phyloP scores from a whole-genome alignment of 495 filamentous ascomycete genomes.

The Penicillium angulare region DNA sequence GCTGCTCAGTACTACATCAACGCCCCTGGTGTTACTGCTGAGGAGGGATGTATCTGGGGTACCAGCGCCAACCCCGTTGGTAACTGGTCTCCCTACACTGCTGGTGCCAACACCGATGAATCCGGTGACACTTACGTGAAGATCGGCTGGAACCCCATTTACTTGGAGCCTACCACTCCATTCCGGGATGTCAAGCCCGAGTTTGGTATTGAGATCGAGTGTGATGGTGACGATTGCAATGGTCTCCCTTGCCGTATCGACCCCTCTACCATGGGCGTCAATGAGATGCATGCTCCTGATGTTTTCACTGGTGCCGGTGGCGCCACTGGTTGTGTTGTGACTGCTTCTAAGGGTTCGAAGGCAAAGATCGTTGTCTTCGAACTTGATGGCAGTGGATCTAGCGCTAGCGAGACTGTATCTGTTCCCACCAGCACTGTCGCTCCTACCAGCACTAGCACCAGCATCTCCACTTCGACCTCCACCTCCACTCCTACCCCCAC shows the following conservation, averaged over 20 bases:
- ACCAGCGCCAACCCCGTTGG: slow-evolving; percentile 60
- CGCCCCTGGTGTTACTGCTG: slow-evolving; percentile 60
- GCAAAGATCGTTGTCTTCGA: slow-evolving; percentile 70
- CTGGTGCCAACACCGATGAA: slow-evolving; percentile 68
- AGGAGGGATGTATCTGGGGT: slow-evolving; percentile 72
- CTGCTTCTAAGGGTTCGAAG: slow-evolving; percentile 63
- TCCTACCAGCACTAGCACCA: slow-evolving; percentile 18
- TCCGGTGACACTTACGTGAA: slow-evolving; percentile 70
- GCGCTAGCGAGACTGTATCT: slow-evolving; percentile 8
- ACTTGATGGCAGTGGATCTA: slow-evolving; percentile 25
- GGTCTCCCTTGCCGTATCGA: slow-evolving; percentile 75
- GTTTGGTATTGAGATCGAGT: slow-evolving; percentile 72
- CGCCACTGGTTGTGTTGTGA: slow-evolving; percentile 76
- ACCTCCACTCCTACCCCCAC: slow-evolving; percentile 25
- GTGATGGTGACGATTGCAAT: slow-evolving; percentile 64
- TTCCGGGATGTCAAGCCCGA: slow-evolving; percentile 58
- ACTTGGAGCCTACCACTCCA: slow-evolving; percentile 54
- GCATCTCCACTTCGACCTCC: slow-evolving; percentile 22
- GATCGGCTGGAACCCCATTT: slow-evolving; percentile 81
- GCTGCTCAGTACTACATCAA: slow-evolving; percentile 85
- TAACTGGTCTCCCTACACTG: slow-evolving; percentile 81
- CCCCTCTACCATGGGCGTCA: slow-evolving; percentile 58
- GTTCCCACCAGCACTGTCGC: slow-evolving; percentile 16
- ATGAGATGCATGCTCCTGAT: slow-evolving; percentile 53
- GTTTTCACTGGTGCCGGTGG: slow-evolving; percentile 61